phyloP scores from a whole-genome alignment of 2,329 filamentous ascomycete species.

The Microdochium paspali region DNA sequence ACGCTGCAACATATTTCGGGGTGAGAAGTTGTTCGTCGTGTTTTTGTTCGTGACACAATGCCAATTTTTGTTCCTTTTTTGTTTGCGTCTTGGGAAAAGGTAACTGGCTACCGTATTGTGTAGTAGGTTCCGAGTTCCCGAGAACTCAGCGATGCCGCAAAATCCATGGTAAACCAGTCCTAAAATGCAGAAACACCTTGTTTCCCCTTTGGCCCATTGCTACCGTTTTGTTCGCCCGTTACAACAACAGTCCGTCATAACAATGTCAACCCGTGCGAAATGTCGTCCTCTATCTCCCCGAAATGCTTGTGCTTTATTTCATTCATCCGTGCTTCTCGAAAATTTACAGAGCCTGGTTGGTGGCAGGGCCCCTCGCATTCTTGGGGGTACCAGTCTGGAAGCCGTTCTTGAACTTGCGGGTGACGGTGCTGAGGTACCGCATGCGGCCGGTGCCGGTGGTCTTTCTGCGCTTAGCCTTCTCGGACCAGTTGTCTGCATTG shows the following conservation, averaged over 20 bases:
- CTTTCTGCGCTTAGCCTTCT: constrained; percentile 99
- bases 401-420: constrained; percentile 93
- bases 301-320: constrained; percentile 18
- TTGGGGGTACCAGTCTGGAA: constrained; percentile 89
- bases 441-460: constrained; percentile 95
- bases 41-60: constrained; percentile 4
- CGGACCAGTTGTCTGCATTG: constrained; percentile 87
- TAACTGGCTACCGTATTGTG: constrained; percentile 10
- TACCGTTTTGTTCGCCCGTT: background rate
- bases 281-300: background rate
- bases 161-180: constrained; percentile 22
- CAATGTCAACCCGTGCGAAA: background rate
- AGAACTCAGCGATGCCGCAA: constrained; percentile 14
- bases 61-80: constrained; percentile 4
- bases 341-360: constrained; percentile 26
- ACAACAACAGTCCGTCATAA: background rate
- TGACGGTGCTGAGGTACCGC: constrained; percentile 86
- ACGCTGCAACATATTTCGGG: constrained; percentile 4
- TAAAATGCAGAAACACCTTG: constrained; percentile 12
- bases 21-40: constrained; percentile 1
- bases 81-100: constrained; percentile 10
- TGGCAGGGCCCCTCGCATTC: constrained; percentile 58
- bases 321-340: constrained; percentile 7
- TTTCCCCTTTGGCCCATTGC: background rate
- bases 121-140: constrained; percentile 8